Evolutionary conservation across 768 basidiomycete genomes (phyloP).

Genomic region (Termitomyces sp.): DNA sequence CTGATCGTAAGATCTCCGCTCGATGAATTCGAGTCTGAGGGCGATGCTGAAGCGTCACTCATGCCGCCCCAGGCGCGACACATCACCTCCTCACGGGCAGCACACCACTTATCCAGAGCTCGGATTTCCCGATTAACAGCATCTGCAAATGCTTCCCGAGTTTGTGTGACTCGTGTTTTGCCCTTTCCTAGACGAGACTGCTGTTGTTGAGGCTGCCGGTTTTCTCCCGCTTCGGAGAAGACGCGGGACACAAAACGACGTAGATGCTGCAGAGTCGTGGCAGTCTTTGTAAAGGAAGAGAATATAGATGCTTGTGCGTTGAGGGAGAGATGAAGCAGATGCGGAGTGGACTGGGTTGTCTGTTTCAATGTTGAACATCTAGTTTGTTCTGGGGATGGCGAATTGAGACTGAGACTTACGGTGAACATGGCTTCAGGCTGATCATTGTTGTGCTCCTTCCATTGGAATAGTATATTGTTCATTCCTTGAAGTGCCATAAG

Average conservation of each 20-base stretch:
- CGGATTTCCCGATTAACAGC: slow-evolving; percentile 61
- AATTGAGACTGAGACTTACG: slow-evolving; percentile 22
- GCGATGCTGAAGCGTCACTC: background rate
- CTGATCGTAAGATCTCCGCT: slow-evolving; percentile 51
- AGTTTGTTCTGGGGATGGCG: background rate
- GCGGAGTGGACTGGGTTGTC: slow-evolving; percentile 51
- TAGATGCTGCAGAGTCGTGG: slow-evolving; percentile 38
- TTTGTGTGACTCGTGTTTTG: slow-evolving; percentile 39
- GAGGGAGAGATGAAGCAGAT: slow-evolving; percentile 64
- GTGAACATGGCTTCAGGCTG: slow-evolving; percentile 16
- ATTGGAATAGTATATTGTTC: slow-evolving; percentile 51
- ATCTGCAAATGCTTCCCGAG: slow-evolving; percentile 81
- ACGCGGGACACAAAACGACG: slow-evolving; percentile 3
- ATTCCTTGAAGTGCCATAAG: slow-evolving; percentile 74
- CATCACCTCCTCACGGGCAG: slow-evolving; percentile 61
- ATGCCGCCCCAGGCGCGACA: slow-evolving; percentile 52
- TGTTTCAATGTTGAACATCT: slow-evolving; percentile 17
- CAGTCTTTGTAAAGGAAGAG: slow-evolving; percentile 49
- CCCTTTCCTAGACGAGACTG: slow-evolving; percentile 9
- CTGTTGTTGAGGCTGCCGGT: background rate
- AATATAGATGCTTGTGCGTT: slow-evolving; percentile 65
- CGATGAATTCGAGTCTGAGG: slow-evolving; percentile 16
- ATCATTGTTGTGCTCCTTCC: slow-evolving; percentile 22
- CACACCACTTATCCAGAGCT: slow-evolving; percentile 66
- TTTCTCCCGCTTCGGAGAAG: background rate